These are phyloP conservation scores for Neofusicoccum cordaticola DNA, from an alignment of 2,329 filamentous ascomycete species.

Conservation along the genomic window DNA sequence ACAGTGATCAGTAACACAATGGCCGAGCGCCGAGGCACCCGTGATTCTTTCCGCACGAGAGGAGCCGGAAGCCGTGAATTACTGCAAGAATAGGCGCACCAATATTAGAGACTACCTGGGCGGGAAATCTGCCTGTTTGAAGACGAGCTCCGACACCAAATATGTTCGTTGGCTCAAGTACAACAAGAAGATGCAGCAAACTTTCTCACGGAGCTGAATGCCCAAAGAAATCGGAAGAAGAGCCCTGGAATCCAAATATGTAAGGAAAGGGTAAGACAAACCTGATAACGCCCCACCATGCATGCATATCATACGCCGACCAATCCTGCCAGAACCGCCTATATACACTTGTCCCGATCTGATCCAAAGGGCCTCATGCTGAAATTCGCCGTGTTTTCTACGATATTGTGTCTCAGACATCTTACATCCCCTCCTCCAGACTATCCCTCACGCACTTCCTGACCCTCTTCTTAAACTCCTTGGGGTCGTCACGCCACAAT, in stretches of 20 bases:
- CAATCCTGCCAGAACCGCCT: background rate
- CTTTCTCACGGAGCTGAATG: background rate
- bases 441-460: constrained; percentile 70
- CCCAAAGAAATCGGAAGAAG: background rate
- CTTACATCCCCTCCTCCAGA: constrained; percentile 25
- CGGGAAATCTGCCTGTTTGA: background rate
- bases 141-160: background rate
- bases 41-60: too few relatives aligned
- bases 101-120: background rate
- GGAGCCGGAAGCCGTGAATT: background rate
- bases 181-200: background rate
- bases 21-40: too few relatives aligned
- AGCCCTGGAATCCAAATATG: background rate
- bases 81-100: background rate
- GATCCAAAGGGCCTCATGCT: background rate
- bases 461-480: constrained; percentile 84
- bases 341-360: background rate
- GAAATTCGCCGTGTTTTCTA: background rate
- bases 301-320: constrained; percentile 1
- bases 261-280: background rate
- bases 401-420: background rate
- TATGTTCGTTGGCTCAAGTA: background rate
- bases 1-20: too few relatives aligned
- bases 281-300: constrained; percentile 5
- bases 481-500: constrained; percentile 85